Evolutionary conservation across 2,329 filamentous ascomycete genomes (phyloP), one percentile per base, ranked within the genome.

Genomic region (Claviceps lovelessii): DNA sequence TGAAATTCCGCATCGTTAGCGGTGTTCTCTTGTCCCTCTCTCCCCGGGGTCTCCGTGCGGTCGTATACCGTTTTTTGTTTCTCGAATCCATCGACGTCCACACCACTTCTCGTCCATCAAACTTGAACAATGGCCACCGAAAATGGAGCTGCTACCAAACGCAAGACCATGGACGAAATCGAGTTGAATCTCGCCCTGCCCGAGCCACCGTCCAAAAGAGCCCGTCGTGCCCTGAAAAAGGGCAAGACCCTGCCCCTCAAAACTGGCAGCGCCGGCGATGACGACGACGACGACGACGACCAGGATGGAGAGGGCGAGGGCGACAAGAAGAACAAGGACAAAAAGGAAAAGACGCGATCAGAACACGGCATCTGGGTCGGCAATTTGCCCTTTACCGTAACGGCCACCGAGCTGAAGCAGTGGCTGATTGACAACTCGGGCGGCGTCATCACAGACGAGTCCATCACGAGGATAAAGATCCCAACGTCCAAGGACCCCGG

Each of bases 131-230:
- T 62, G 61, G 54, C 58, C 29, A 42, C 51, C 55, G 53, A 51
- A 42, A 55, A 45, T n/a, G 39, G 67, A 15, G 50, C 56, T 4
- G 65, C 65, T 4, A 54, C 60, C 55, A 85, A 94, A 73, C 85
- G 87, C 69, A 93, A 91, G 70, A 73, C 76, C 54, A 69, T 78
- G 54, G 79, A 84, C 50, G 86, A 90, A 63, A 85, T 98, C 64
- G 89, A 95, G 69, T 90, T 98, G 66, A 88, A 98, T 68, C 73
- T 98, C 58, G 77, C 75, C 59, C 83, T 87, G n/a, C 93, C 93
- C 31, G 90, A 97, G 66, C 93, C 93, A 23, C 88, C 89, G 1
- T 97, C 93, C 39, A 98, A 97, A 71, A 94, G 93, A 67, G 90
- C 88, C 58, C 81, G 90, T 61, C 89, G 93, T 67, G 84, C 85